Evolutionary conservation across 2,329 filamentous ascomycete species (phyloP).

Genomic region (Triangularia setosa): DNA sequence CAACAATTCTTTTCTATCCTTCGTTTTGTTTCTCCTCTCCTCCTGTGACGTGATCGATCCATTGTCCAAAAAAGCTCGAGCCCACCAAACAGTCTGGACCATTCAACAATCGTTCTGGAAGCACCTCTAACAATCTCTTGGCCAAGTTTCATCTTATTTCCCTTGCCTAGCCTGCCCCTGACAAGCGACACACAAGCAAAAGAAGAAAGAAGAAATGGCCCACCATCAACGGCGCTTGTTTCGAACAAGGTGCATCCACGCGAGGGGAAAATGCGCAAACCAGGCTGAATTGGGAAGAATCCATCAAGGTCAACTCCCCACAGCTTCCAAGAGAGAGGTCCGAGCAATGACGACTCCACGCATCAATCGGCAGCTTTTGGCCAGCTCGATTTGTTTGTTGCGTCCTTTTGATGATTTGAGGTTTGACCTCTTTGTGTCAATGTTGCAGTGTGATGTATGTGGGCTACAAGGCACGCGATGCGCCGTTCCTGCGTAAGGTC

Average conservation of each 20-base stretch:
- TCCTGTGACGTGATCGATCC: neutral
- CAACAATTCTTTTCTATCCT: no score
- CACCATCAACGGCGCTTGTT: neutral
- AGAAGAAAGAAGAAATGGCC: neutral
- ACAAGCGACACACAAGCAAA: neutral
- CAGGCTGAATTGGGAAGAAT: neutral
- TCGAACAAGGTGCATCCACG: neutral
- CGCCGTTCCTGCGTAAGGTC: neutral
- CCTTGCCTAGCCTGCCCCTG: neutral
- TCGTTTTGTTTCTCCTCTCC: neutral
- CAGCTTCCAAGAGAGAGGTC: neutral
- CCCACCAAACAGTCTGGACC: neutral
- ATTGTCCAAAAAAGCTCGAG: neutral
- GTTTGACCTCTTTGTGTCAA: neutral
- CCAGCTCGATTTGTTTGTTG: neutral
- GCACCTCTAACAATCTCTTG: neutral
- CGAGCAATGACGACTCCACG: neutral
- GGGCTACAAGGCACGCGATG: neutral
- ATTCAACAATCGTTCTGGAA: neutral
- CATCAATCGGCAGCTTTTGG: no score
- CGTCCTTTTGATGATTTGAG: neutral
- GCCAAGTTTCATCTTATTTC: neutral
- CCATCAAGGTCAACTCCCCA: no score
- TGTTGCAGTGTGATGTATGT: neutral
- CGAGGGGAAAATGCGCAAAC: neutral